Percentiles rank a stretch among this genome's conserved stretches.
These are phyloP conservation scores for Stevia rebaudiana DNA, from an alignment of 140 eudicot species.

Conservation along the genomic window DNA sequence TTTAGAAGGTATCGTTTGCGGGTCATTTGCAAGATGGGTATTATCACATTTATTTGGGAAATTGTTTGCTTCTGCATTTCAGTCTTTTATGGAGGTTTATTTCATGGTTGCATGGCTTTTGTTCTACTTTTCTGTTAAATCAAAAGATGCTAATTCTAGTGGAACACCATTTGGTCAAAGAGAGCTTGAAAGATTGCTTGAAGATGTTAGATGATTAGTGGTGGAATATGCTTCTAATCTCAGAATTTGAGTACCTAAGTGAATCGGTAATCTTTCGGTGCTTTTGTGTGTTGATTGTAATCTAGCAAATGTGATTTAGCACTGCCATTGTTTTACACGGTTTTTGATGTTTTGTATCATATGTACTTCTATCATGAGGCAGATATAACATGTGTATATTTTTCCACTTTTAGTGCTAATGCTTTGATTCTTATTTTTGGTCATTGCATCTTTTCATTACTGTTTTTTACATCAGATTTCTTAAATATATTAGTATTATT, in stretches of 20 bases:
- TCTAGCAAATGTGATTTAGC: constrained; percentile 42
- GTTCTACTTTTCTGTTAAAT: constrained; percentile 73
- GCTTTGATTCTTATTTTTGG: constrained; percentile 7
- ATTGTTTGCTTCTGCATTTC: constrained; percentile 55
- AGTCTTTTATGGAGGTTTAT: constrained; percentile 80
- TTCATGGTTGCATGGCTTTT: constrained; percentile 91
- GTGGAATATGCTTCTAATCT: constrained; percentile 24
- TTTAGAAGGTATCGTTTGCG: constrained; percentile 71
- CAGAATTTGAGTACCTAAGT: constrained; percentile 21
- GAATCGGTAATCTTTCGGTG: constrained; percentile 51
- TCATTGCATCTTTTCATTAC: background rate
- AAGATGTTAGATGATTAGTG: constrained; percentile 55
- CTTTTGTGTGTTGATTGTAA: constrained; percentile 44
- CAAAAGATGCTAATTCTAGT: constrained; percentile 58
- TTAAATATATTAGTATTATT: background rate
- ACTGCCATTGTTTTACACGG: constrained; percentile 52
- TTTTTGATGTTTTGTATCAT: constrained; percentile 47
- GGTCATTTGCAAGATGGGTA: constrained; percentile 65
- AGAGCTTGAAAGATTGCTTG: constrained; percentile 74
- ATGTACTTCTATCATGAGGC: constrained; percentile 54
- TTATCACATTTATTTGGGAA: constrained; percentile 58
- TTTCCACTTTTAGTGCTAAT: constrained; percentile 18
- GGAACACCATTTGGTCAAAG: constrained; percentile 77
- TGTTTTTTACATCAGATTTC: constrained; percentile 1
- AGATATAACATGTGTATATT: constrained; percentile 50